Conservation (phyloP, 2,329 filamentous ascomycete genomes). For the Penicillium sp. region DNA sequence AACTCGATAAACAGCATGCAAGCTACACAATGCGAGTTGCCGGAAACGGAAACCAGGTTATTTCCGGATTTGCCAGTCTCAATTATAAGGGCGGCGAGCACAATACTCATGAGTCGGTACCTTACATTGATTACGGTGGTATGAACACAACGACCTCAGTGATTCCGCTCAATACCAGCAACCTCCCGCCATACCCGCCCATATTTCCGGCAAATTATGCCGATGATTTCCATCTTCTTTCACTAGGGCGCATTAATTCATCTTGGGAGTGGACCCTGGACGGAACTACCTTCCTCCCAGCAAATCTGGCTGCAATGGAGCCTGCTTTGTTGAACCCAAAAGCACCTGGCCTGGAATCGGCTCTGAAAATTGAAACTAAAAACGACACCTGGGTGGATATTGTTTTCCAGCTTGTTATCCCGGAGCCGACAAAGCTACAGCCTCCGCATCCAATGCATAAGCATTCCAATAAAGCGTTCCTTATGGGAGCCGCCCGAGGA, state of each 20-base stretch:
- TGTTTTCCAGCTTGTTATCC: constrained; percentile 40
- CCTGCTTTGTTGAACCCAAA: constrained; percentile 11
- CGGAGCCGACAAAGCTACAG: constrained; percentile 47
- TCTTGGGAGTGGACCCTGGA: constrained; percentile 19
- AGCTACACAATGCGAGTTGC: constrained; percentile 19
- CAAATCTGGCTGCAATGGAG: constrained; percentile 8
- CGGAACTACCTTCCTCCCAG: constrained; percentile 9
- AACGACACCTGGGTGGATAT: constrained; percentile 60
- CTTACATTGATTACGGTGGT: constrained; percentile 20
- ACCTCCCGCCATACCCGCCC: constrained; percentile 14
- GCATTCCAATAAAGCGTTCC: constrained; percentile 64
- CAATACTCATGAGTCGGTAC: constrained; percentile 33
- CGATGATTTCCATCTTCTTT: constrained; percentile 13
- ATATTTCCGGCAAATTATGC: constrained; percentile 5
- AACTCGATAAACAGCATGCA: constrained; percentile 9
- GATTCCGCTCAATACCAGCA: constrained; percentile 5
- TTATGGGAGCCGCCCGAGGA: constrained; percentile 57
- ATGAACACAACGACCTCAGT: constrained; percentile 18
- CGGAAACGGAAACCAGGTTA: constrained; percentile 54
- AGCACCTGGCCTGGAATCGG: constrained; percentile 1
- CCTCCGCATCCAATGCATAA: constrained; percentile 67
- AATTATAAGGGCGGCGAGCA: constrained; percentile 44
- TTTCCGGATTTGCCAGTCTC: constrained; percentile 56
- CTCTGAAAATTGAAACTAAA: constrained; percentile 52
- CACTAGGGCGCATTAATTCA: constrained; percentile 10